Percentiles rank a stretch among this genome's conserved stretches.
phyloP scores from a whole-genome alignment of 2,329 filamentous ascomycete genomes.

The Nannizziopsis arthrosporioides region DNA sequence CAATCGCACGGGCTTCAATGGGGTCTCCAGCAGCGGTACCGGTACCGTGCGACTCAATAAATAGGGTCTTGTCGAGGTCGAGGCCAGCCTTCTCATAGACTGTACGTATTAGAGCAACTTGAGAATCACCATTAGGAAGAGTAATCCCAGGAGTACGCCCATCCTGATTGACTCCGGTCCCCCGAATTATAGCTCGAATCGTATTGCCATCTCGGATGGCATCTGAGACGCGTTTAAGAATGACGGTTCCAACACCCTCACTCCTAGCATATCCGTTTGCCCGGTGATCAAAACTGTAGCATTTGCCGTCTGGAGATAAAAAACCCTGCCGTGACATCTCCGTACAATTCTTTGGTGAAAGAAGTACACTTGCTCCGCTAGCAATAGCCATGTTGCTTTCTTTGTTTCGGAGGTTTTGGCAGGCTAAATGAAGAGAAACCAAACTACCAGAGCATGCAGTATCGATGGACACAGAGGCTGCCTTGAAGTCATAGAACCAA shows the following conservation, averaged over 20 bases:
- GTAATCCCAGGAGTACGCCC: conserved; percentile 33
- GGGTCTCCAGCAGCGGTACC: conserved; percentile 26
- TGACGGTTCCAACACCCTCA: conserved; percentile 31
- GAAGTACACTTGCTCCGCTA: conserved; percentile 11
- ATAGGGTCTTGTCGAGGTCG: conserved; percentile 51
- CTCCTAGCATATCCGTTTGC: conserved; percentile 35
- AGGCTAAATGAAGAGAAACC: conserved; percentile 21
- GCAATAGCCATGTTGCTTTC: conserved; percentile 16
- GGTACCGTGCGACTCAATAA: conserved; percentile 71
- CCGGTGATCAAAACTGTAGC: conserved; percentile 24
- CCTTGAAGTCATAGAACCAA: conserved; percentile 22
- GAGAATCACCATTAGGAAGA: conserved; percentile 23
- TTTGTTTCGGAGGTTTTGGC: conserved; percentile 16
- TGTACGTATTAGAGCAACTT: conserved; percentile 19
- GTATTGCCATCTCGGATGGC: conserved; percentile 38
- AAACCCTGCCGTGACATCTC: conserved; percentile 13
- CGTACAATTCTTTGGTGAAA: conserved; percentile 8
- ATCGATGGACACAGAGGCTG: conserved; percentile 20
- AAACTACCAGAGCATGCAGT: conserved; percentile 21
- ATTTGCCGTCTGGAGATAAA: conserved; percentile 17
- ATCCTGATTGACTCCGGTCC: conserved; percentile 35
- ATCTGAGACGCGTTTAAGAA: conserved; percentile 31
- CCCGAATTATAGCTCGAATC: conserved; percentile 37
- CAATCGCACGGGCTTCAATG: conserved; percentile 21
- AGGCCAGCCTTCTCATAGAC: conserved; percentile 20